Conservation (phyloP, 1,284 basidiomycete genomes). For the Exobasidium cylindrosporum region DNA sequence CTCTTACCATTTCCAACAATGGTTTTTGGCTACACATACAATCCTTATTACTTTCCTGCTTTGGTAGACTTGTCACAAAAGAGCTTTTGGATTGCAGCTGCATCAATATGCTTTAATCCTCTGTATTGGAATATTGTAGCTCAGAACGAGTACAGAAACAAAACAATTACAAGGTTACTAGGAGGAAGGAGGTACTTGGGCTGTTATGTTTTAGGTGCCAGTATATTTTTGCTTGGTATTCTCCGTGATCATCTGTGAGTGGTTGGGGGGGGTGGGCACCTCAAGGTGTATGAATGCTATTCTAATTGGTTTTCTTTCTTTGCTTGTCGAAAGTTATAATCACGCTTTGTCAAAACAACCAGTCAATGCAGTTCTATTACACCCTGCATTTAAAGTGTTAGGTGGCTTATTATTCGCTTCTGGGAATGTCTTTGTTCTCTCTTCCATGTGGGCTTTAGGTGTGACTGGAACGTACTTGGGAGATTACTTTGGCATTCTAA, state of each 20-base stretch:
- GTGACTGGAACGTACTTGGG: constrained; percentile 78
- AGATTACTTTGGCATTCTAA: constrained; percentile 98
- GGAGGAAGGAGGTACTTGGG: constrained; percentile 61
- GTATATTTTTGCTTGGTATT: constrained; percentile 82
- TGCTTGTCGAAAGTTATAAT: constrained; percentile 63
- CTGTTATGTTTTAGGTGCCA: constrained; percentile 84
- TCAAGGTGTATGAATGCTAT: not conserved
- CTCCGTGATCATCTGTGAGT: constrained; percentile 69
- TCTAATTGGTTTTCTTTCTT: not conserved
- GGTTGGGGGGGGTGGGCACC: constrained; percentile 59
- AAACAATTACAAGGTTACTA: constrained; percentile 48
- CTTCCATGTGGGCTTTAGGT: constrained; percentile 86
- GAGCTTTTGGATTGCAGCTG: constrained; percentile 39
- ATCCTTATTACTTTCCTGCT: constrained; percentile 2
- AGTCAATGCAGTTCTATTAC: constrained; percentile 58
- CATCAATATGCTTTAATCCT: constrained; percentile 18
- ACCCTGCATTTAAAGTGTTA: constrained; percentile 63
- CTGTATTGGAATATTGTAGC: constrained; percentile 90
- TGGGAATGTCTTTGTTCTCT: constrained; percentile 63
- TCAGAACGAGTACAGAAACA: constrained; percentile 65
- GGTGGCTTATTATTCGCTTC: constrained; percentile 69
- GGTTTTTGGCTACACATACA: not conserved
- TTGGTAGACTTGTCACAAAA: constrained; percentile 41
- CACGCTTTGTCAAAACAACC: constrained; percentile 73
- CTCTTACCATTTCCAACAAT: too few relatives aligned